Conservation (phyloP, 768 basidiomycete genomes). For the Sistotremastrum niveocremeum region DNA sequence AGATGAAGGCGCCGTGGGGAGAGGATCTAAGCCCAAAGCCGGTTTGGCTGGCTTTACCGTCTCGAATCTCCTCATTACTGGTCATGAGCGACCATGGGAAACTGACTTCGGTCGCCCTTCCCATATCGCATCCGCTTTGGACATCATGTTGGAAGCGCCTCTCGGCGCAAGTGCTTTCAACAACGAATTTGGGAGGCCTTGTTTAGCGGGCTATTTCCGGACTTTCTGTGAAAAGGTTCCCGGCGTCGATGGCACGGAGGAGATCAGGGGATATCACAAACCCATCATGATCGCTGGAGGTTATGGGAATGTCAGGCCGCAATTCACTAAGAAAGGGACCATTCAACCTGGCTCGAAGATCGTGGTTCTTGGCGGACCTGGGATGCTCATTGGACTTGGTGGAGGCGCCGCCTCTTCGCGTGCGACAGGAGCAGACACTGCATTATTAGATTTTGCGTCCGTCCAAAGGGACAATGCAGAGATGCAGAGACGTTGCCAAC, state of each 20-base stretch:
- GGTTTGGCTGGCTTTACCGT: constrained; percentile 88
- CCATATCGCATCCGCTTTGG: constrained; percentile 85
- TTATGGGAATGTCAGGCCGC: constrained; percentile 80
- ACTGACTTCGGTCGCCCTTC: constrained; percentile 79
- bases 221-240: constrained; percentile 78
- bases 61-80: constrained; percentile 87
- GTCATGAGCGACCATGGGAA: constrained; percentile 90
- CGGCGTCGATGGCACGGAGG: constrained; percentile 35
- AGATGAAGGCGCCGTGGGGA: constrained; percentile 92
- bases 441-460: constrained; percentile 91
- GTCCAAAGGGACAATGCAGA: constrained; percentile 98
- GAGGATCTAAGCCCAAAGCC: constrained; percentile 93
- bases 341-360: constrained; percentile 78
- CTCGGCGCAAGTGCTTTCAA: constrained; percentile 94
- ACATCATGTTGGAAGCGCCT: constrained; percentile 96
- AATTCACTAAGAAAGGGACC: constrained; percentile 63
- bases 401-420: constrained; percentile 95
- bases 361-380: constrained; percentile 89
- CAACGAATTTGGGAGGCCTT: constrained; percentile 95
- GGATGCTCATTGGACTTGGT: constrained; percentile 90
- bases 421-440: constrained; percentile 78
- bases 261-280: constrained; percentile 94
- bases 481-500: constrained; percentile 94
- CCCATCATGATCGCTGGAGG: constrained; percentile 99
- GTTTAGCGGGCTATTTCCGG: constrained; percentile 85